Evolutionary conservation across 768 basidiomycete genomes (phyloP), one percentile per base, ranked within the genome.

Genomic region (Rossbeevera mucosa): DNA sequence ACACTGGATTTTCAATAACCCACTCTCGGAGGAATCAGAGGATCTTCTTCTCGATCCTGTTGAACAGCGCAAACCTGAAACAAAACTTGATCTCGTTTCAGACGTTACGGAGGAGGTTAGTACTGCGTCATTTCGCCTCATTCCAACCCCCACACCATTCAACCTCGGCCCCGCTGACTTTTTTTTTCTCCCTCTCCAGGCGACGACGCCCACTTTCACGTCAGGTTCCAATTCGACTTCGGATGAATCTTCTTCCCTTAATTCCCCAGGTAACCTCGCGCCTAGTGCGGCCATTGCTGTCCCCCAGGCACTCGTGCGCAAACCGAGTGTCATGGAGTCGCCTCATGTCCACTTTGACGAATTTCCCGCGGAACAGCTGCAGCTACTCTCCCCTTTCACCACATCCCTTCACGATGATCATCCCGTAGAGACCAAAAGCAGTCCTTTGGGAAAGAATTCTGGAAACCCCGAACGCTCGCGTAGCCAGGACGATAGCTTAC

Each of bases 1-100:
- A 5, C 73, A 83, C 54, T 86, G 86, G 82, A 86, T 89, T 63
- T 88, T 88, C 66, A 82, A 79, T 52, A 80, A 83, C 43, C 69
- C 81, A 1, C 58, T 80, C 24, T 71, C 74, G 38, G 83, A 79
- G 54, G 84, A 82, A 51, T 79, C 80, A 14, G 83, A 83, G 47
- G 75, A 74, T 48, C 4, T 26, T 2, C 74, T 62, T 16, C 28
- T 22, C 4, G 55, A 62, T 26, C 38, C 29, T 26, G 48, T 52
- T 7, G 12, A 33, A 30, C 29, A 7, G n/a, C 22, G 12, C 30
- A 29, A 48, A 16, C 29, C 31, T 11, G 38, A 54, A 29, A 14
- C 38, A 12, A 47, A 52, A 30, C 42, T 49, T 33, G 58, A 56
- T 16, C 60, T 51, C 29, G 55, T 55, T 16, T 60, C 42, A 7